A percentile compares a stretch with the other conserved stretches of the same genome.
phyloP scores from a whole-genome alignment of 2,329 filamentous ascomycete species.

The Colletotrichum zoysiae region DNA sequence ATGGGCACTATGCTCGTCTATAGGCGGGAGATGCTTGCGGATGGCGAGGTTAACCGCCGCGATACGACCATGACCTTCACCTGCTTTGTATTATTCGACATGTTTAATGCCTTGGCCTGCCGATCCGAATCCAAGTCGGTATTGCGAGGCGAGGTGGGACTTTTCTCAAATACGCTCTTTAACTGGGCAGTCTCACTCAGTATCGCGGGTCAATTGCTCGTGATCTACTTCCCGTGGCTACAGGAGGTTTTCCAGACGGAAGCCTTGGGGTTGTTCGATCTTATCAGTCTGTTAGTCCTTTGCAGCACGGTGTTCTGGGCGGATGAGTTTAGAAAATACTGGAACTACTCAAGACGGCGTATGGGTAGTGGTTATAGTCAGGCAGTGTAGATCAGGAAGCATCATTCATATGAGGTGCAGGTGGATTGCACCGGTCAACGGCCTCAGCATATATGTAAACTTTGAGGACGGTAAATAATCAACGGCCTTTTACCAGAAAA shows the following conservation, averaged over 20 bases:
- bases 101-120: conserved; percentile 98
- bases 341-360: conserved; percentile 69
- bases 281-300: conserved; percentile 78
- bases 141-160: conserved; percentile 83
- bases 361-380: conserved; percentile 74
- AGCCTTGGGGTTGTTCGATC: conserved; percentile 78
- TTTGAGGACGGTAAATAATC: conserved; percentile 36
- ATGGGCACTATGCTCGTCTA: conserved; percentile 92
- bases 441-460: conserved; percentile 32
- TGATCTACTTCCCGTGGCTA: conserved; percentile 94
- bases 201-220: conserved; percentile 85
- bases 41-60: conserved; percentile 86
- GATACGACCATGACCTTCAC: conserved; percentile 99
- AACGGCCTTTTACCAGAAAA: conserved; percentile 22
- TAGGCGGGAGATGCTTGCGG: conserved; percentile 87
- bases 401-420: conserved; percentile 24
- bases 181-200: conserved; percentile 94
- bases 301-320: conserved; percentile 96
- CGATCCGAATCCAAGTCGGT: conserved; percentile 92
- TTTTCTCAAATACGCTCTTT: conserved; percentile 92
- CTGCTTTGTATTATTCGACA: conserved; percentile 98
- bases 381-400: conserved; percentile 62
- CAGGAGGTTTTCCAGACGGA: conserved; percentile 98
- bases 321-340: conserved; percentile 90
- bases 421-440: conserved; percentile 26